phyloP scores from a whole-genome alignment of 306 rosid species.

The Cyamopsis tetragonoloba region DNA sequence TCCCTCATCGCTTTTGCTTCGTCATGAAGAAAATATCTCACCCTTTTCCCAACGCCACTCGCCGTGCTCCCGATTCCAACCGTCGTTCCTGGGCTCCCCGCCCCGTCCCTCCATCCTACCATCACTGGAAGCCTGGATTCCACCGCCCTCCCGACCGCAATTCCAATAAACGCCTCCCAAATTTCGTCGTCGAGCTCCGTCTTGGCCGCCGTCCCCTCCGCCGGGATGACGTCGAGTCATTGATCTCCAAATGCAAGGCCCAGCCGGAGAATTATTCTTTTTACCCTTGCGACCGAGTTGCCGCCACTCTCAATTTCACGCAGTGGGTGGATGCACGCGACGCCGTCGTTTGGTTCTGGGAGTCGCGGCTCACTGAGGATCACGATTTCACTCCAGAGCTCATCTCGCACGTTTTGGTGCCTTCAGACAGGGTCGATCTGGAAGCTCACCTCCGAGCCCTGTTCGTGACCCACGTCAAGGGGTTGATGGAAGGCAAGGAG shows the following conservation, averaged over 20 bases:
- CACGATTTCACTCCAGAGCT: slow-evolving; percentile 52
- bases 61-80: neutral
- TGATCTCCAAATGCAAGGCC: slow-evolving; percentile 40
- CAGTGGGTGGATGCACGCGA: slow-evolving; percentile 55
- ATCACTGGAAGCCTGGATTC: neutral
- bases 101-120: neutral
- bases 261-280: slow-evolving; percentile 25
- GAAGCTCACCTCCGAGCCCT: slow-evolving; percentile 34
- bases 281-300: slow-evolving; percentile 10
- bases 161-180: neutral
- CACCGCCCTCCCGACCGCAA: slow-evolving; percentile 24
- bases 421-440: slow-evolving; percentile 49
- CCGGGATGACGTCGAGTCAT: slow-evolving; percentile 17
- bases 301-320: slow-evolving; percentile 40
- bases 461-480: slow-evolving; percentile 42
- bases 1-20: neutral
- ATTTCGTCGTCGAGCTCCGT: slow-evolving; percentile 45
- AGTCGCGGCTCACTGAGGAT: slow-evolving; percentile 38
- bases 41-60: neutral
- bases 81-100: slow-evolving; percentile 4
- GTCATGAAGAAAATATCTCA: slow-evolving; percentile 34
- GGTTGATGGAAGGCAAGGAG: slow-evolving; percentile 52
- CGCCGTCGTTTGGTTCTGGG: slow-evolving; percentile 63
- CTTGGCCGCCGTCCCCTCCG: slow-evolving; percentile 1
- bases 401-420: slow-evolving; percentile 24